Base-by-base conservation (phyloP, 805 yeast genomes). In the Kuraishia borneana region DNA sequence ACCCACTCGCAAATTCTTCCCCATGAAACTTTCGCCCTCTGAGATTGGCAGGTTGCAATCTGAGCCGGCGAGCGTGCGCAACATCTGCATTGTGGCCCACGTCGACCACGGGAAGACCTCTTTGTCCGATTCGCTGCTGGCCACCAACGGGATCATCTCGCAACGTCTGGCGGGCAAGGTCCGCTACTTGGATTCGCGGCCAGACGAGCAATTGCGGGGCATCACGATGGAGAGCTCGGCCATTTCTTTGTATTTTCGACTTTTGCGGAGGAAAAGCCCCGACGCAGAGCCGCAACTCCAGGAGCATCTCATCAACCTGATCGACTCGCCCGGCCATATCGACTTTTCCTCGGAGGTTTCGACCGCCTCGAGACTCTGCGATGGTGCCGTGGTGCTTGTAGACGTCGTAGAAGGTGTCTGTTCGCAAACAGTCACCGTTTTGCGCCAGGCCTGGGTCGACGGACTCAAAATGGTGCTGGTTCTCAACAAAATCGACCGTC, bases 91-190 rank as follows among this genome's bases (percentile, higher is more conserved):
- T 40, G 65, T 92, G 33, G 99, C 99, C 0, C 99, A 92, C 57
- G 98, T 92, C 18, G 99, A 92, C 54, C 99, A 92, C 52, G 99
- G 99, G 19, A 92, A 92, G 59, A 92, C 99, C 0, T 84, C 97
- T 2, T 63, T 92, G 21, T 82, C 95, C 30, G 99, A 92, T 55
- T 82, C 95, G 7, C 61, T 92, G 32, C 60, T 92, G 26, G 97
- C 98, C 18, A 81, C 95, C 25, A 92, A 94, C 57, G 98, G 98
- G 33, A 87, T 92, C 53, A 87, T 92, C 30, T 89, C 98, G 0
- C 95, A 82, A 44, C 68, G 89, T 50, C 68, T 88, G 72, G 98
- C 96, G 2, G 99, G 98, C 21, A 88, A 87, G 51, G 87, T 92
- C 34, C 64, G 98, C 40, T 92, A 81, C 50, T 61, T 92, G 35